Conservation (phyloP, 306 rosid genomes). For the Fagus crenata region DNA sequence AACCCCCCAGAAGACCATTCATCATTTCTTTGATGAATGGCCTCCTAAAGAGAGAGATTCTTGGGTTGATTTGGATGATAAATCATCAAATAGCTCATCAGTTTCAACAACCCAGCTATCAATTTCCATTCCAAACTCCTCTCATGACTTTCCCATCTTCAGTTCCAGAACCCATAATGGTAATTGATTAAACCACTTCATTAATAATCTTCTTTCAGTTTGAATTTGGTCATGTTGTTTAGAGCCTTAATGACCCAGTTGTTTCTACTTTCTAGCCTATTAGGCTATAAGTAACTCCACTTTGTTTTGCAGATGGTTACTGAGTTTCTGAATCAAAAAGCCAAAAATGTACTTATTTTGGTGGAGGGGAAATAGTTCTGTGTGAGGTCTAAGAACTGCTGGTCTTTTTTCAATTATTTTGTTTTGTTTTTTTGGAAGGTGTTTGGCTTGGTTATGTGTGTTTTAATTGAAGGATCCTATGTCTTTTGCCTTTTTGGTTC, state of each 20-base stretch:
- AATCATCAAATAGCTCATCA: constrained; percentile 56
- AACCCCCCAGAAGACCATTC: constrained; percentile 69
- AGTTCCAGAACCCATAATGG: constrained; percentile 53
- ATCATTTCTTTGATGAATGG: constrained; percentile 93
- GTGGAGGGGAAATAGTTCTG: constrained; percentile 31
- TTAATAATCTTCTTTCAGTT: too few relatives aligned
- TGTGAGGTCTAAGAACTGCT: constrained; percentile 28
- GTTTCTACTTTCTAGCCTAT: constrained; percentile 1
- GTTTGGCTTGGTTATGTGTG: constrained; percentile 35
- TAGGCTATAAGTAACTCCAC: background rate
- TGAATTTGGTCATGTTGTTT: background rate
- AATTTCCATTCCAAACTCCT: constrained; percentile 75
- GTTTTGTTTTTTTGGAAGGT: constrained; percentile 12
- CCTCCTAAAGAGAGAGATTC: constrained; percentile 66
- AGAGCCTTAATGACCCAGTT: constrained; percentile 12
- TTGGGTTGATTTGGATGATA: constrained; percentile 83
- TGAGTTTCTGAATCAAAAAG: constrained; percentile 41
- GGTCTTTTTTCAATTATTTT: constrained; percentile 14
- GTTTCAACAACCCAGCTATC: constrained; percentile 79
- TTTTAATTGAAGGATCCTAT: constrained; percentile 59
- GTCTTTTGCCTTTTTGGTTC: constrained; percentile 25
- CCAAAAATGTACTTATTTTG: constrained; percentile 48
- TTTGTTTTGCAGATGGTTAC: constrained; percentile 59
- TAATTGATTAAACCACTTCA: background rate
- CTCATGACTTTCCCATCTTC: constrained; percentile 67